Evolutionary conservation across 2,329 filamentous ascomycete genomes (phyloP), one percentile per base, ranked within the genome.

Genomic region (Zalaria sp.): DNA sequence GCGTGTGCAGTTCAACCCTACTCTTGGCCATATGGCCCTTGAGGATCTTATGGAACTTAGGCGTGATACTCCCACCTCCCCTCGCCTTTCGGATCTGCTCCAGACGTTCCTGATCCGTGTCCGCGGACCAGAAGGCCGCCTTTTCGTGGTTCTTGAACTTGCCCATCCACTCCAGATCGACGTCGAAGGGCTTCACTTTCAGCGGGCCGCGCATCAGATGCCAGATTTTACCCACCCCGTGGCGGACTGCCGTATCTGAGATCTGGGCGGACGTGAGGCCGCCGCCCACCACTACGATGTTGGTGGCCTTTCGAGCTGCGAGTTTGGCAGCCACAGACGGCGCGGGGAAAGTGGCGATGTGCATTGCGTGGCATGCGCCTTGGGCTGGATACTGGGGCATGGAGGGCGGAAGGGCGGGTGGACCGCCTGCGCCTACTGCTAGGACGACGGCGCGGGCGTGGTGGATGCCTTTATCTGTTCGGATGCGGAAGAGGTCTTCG

Each of bases 101-200:
- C 27, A 79, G 68, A 3, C 82, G 71, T 57, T 88, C 73, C 68
- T 38, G 11, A 26, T 5, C 2, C 26, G 27, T 8, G 35, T 42
- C 27, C 3, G 81, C 81, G 5, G 74, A 76, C 80, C 82, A 88
- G 58, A 88, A 91, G 0, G 71, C 70, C 1, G 83, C 79, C 55
- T 88, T 82, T 49, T 83, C 77, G 18, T 77, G 73, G 55, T 89
- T 89, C 43, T 79, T 77, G 58, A 83, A 89, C 56, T 89, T 89
- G 6, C 80, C 81, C 58, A 89, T 81, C 84, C 84, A 91, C 38
- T 74, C 71, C 2, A 89, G 67, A 43, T 79, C 75, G 25, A 89
- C 71, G 51, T 89, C 84, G 49, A 89, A 89, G 45, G 81, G 78
- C 59, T 89, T 89, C 39, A 85, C 70, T 49, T 72, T 72, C 48